These are phyloP conservation scores for Pichia membranifaciens DNA, from an alignment of 805 yeast species.

Conservation along the genomic window DNA sequence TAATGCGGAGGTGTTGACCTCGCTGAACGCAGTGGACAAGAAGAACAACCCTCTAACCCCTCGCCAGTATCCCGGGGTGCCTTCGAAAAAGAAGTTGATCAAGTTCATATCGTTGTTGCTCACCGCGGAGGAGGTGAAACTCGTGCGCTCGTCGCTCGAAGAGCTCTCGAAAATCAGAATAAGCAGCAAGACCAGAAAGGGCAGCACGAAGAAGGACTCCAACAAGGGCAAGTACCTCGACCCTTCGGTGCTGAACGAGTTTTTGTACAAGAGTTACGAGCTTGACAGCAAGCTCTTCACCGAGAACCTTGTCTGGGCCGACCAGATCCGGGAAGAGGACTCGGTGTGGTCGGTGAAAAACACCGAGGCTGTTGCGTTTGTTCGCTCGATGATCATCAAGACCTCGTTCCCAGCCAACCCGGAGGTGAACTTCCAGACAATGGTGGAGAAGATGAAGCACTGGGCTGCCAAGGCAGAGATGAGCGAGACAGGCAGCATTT, in stretches of 20 bases:
- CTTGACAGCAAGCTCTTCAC: slow-evolving; percentile 16
- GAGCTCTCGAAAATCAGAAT: slow-evolving; percentile 13
- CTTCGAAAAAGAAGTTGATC: slow-evolving; percentile 23
- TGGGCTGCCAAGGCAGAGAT: slow-evolving; percentile 15
- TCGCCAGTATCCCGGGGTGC: slow-evolving; percentile 20
- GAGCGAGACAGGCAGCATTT: slow-evolving; percentile 5
- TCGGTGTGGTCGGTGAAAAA: slow-evolving; percentile 19
- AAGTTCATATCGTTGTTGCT: slow-evolving; percentile 23
- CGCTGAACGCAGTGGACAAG: slow-evolving; percentile 22
- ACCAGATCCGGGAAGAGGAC: slow-evolving; percentile 15
- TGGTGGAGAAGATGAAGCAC: slow-evolving; percentile 13
- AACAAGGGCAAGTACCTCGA: slow-evolving; percentile 13
- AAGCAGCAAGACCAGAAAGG: slow-evolving; percentile 8
- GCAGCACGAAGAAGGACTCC: neutral
- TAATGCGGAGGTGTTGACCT: slow-evolving; percentile 18
- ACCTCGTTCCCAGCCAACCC: slow-evolving; percentile 6
- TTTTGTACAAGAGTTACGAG: slow-evolving; percentile 23
- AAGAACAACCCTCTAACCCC: slow-evolving; percentile 27
- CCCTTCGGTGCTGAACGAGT: slow-evolving; percentile 23
- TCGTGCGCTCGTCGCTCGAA: slow-evolving; percentile 18
- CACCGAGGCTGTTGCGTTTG: slow-evolving; percentile 22
- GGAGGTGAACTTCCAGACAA: slow-evolving; percentile 13
- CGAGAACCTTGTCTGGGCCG: slow-evolving; percentile 18
- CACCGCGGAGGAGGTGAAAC: slow-evolving; percentile 22
- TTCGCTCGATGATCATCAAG: slow-evolving; percentile 21